phyloP scores from a whole-genome alignment of 2,329 filamentous ascomycete genomes.

The Pezicula radicicola region DNA sequence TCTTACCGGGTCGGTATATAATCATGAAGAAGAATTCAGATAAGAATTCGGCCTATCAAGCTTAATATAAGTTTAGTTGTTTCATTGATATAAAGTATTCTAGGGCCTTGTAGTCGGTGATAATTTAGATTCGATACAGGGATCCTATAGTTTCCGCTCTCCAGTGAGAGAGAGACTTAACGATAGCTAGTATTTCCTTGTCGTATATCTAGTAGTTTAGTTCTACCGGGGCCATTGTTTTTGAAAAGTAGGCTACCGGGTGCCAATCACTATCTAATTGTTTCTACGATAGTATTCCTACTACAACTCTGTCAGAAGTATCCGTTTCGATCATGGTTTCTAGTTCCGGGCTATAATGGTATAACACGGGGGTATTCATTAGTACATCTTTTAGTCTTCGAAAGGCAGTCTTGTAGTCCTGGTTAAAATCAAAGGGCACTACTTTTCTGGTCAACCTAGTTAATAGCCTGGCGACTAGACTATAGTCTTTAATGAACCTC shows the following conservation, averaged over 20 bases:
- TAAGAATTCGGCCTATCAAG: too few relatives aligned
- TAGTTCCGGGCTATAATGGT: not conserved
- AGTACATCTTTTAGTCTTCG: not conserved
- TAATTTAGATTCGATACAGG: too few relatives aligned
- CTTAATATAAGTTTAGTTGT: too few relatives aligned
- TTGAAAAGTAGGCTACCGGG: not conserved
- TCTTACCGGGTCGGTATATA: too few relatives aligned
- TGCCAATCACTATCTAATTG: not conserved
- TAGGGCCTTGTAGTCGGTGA: not conserved
- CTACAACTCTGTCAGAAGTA: not conserved
- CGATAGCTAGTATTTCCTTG: not conserved
- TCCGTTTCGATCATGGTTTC: conserved; percentile 1
- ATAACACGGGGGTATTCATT: not conserved
- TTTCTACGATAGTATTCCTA: conserved; percentile 3
- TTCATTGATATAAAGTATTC: conserved; percentile 10
- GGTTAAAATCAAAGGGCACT: too few relatives aligned
- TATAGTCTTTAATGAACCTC: too few relatives aligned
- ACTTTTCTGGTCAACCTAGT: too few relatives aligned
- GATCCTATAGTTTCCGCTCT: too few relatives aligned
- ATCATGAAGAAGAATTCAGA: too few relatives aligned
- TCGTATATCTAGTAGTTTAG: not conserved
- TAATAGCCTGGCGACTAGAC: too few relatives aligned
- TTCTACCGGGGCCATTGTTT: not conserved
- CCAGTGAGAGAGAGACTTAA: not conserved
- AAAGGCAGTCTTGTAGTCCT: not conserved